Conservation (phyloP, 805 yeast species). For the Wickerhamomyces bisporus region DNA sequence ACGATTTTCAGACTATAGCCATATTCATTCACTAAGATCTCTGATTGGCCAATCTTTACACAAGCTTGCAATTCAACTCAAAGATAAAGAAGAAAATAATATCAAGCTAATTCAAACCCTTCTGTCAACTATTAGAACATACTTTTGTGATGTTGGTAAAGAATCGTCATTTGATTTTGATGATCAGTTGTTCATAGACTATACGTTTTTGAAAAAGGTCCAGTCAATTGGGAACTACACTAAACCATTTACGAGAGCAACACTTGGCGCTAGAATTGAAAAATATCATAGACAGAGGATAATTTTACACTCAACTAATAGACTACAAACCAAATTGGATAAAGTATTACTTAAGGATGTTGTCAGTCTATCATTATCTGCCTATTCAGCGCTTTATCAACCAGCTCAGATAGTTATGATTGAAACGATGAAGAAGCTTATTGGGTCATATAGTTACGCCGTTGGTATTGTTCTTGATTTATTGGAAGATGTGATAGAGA, state of each 20-base stretch:
- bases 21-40: conserved; percentile 57
- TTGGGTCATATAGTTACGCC: conserved; percentile 58
- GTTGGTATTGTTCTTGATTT: conserved; percentile 44
- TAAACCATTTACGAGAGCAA: conserved; percentile 72
- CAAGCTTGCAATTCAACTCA: conserved; percentile 42
- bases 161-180: conserved; percentile 58
- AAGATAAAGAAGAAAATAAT: conserved; percentile 52
- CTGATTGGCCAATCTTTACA: conserved; percentile 62
- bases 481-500: conserved; percentile 43
- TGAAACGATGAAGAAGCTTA: conserved; percentile 63
- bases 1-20: conserved; percentile 36
- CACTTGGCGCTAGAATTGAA: conserved; percentile 70
- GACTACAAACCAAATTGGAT: conserved; percentile 66
- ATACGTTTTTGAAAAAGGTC: conserved; percentile 49
- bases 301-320: conserved; percentile 62
- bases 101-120: conserved; percentile 56
- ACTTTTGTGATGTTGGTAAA: conserved; percentile 77
- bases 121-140: conserved; percentile 60
- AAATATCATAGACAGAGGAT: conserved; percentile 73
- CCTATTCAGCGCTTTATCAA: conserved; percentile 62
- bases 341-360: conserved; percentile 58
- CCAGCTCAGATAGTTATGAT: conserved; percentile 66
- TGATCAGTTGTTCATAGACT: conserved; percentile 48
- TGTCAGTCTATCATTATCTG: conserved; percentile 57
- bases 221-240: conserved; percentile 60